Evolutionary conservation across 345 rosid genomes (phyloP).

Genomic region (Camelina sativa): DNA sequence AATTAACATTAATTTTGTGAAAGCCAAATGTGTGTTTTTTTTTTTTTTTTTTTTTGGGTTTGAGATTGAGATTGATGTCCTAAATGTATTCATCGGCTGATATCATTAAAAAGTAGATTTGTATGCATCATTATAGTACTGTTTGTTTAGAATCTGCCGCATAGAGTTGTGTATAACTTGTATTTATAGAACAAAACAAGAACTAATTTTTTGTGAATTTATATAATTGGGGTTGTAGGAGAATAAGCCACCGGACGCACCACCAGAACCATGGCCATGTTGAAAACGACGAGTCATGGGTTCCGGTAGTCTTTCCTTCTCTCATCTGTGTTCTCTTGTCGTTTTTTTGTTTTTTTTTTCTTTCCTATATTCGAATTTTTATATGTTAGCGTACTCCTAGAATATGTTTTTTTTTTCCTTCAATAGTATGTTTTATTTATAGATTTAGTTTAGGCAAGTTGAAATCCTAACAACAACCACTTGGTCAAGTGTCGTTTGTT

Average conservation of each 20-base stretch:
- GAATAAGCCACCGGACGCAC: constrained; percentile 88
- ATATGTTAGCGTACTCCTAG: not conserved
- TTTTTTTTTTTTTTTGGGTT: not conserved
- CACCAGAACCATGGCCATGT: constrained; percentile 92
- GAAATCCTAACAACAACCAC: not conserved
- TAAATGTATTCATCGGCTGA: not conserved
- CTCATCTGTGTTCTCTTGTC: not conserved
- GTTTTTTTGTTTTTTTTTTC: not conserved
- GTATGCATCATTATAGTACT: not conserved
- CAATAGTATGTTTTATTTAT: not conserved
- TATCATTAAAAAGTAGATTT: not conserved
- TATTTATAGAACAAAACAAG: not conserved
- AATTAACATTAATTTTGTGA: not conserved
- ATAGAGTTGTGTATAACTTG: not conserved
- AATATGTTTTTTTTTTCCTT: not conserved
- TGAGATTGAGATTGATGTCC: not conserved
- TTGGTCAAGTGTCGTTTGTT: constrained; percentile 24
- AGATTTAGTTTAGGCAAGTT: constrained; percentile 4
- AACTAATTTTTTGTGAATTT: not conserved
- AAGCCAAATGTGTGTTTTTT: not conserved
- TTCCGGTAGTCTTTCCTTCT: constrained; percentile 53
- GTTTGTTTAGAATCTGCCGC: not conserved
- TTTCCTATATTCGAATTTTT: not conserved
- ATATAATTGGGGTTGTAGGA: constrained; percentile 49
- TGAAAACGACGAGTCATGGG: constrained; percentile 89